Evolutionary conservation across 1,284 basidiomycete genomes (phyloP).

Genomic region (Papiliotrema fonsecae): DNA sequence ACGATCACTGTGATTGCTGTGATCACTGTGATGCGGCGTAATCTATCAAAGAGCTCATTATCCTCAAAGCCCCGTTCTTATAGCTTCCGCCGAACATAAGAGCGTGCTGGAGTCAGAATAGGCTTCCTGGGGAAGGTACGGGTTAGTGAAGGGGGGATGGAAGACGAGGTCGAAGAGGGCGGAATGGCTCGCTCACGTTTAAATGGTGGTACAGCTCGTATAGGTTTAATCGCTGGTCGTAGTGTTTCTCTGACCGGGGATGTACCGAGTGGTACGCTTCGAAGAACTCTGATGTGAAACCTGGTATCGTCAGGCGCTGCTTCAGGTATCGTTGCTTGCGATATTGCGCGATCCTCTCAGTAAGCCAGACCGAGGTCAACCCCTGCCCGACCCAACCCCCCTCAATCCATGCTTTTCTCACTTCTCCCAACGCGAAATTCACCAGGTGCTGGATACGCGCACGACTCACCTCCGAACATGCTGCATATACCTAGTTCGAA

Average conservation of each 20-base stretch:
- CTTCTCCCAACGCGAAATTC: too few relatives aligned
- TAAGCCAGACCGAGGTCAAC: too few relatives aligned
- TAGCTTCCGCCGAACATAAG: constrained; percentile 46
- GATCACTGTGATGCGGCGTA: constrained; percentile 27
- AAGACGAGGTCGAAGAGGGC: too few relatives aligned
- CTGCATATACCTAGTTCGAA: constrained; percentile 76
- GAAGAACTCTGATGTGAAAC: constrained; percentile 67
- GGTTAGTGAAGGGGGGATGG: neutral
- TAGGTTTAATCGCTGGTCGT: constrained; percentile 63
- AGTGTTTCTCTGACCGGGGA: constrained; percentile 69
- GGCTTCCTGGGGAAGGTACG: neutral
- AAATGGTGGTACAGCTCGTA: constrained; percentile 85
- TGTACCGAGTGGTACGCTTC: constrained; percentile 64
- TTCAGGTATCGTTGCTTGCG: too few relatives aligned
- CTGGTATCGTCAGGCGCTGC: too few relatives aligned
- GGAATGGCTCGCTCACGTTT: constrained; percentile 58
- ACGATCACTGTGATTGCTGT: neutral
- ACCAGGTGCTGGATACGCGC: too few relatives aligned
- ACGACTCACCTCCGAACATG: constrained; percentile 65
- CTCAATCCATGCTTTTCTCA: too few relatives aligned
- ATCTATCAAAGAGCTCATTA: constrained; percentile 33
- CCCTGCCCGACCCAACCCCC: too few relatives aligned
- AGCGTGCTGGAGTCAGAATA: constrained; percentile 28
- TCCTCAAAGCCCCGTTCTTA: constrained; percentile 26
- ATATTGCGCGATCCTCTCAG: too few relatives aligned